These are phyloP conservation scores for Tylopilus vinaceipallidus DNA, from an alignment of 768 basidiomycete genomes.

Conservation along the genomic window DNA sequence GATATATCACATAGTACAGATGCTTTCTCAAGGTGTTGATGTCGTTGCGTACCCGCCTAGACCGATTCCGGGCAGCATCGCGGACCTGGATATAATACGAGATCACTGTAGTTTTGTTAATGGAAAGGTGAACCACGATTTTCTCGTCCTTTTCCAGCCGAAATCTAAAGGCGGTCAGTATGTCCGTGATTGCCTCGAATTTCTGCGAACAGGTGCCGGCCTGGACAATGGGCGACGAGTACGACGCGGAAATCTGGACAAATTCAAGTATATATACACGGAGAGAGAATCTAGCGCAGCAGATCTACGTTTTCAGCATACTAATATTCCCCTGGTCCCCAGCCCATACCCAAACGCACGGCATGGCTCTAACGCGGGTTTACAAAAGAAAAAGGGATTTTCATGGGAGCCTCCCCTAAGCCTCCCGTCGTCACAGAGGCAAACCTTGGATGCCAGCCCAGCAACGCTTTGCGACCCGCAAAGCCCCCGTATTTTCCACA, in stretches of 20 bases:
- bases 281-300: constrained; percentile 40
- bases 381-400: constrained; percentile 54
- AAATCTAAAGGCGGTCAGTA: constrained; percentile 46
- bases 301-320: not conserved
- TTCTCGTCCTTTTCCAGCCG: not conserved
- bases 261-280: constrained; percentile 80
- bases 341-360: constrained; percentile 26
- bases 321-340: constrained; percentile 20
- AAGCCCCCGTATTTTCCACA: constrained; percentile 84
- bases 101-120: constrained; percentile 81
- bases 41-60: constrained; percentile 80
- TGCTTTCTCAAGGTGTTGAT: constrained; percentile 57
- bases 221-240: constrained; percentile 75
- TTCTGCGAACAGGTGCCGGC: constrained; percentile 80
- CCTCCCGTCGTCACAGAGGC: constrained; percentile 46
- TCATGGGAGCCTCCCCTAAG: constrained; percentile 56
- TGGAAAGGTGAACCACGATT: constrained; percentile 51
- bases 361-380: constrained; percentile 52
- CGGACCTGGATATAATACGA: constrained; percentile 86
- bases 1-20: constrained; percentile 52
- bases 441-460: constrained; percentile 41
- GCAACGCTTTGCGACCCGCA: constrained; percentile 63
- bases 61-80: constrained; percentile 76
- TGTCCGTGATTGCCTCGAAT: constrained; percentile 93
- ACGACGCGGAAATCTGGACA: constrained; percentile 67